phyloP scores from a whole-genome alignment of 2,329 filamentous ascomycete genomes.

The Falciphora oryzae region DNA sequence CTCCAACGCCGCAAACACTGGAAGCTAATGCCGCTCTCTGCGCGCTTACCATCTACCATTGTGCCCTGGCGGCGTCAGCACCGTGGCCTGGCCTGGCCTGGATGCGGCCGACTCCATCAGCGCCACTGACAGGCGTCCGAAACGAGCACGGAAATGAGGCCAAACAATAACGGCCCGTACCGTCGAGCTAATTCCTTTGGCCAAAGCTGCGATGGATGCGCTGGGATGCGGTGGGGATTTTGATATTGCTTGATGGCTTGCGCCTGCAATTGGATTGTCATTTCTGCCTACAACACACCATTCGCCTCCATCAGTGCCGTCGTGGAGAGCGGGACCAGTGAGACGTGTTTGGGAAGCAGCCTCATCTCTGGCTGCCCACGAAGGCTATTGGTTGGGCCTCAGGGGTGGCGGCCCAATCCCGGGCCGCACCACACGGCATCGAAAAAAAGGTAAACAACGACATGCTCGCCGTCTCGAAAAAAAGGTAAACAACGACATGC shows the following conservation, averaged over 20 bases:
- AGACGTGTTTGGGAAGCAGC: conserved; percentile 9
- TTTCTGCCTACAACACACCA: no score
- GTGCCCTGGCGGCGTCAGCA: no score
- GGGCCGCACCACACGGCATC: background rate
- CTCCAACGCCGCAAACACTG: no score
- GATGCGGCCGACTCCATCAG: background rate
- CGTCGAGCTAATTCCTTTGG: background rate
- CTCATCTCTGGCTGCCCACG: background rate
- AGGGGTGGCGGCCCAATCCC: background rate
- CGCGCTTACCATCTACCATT: background rate
- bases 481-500: background rate
- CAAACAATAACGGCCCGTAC: background rate
- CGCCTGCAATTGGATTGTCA: no score
- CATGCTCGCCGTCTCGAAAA: no score
- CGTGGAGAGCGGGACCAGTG: background rate
- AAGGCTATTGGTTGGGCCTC: conserved; percentile 7
- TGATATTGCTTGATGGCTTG: no score
- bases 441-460: background rate
- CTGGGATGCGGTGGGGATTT: no score
- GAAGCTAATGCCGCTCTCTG: background rate
- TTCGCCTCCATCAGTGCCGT: no score
- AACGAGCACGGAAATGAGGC: background rate
- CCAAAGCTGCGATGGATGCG: no score
- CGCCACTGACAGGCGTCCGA: background rate
- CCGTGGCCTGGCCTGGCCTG: no score